These are phyloP conservation scores for Penicillium sp. DNA, from an alignment of 2,329 filamentous ascomycete species.

Conservation along the genomic window DNA sequence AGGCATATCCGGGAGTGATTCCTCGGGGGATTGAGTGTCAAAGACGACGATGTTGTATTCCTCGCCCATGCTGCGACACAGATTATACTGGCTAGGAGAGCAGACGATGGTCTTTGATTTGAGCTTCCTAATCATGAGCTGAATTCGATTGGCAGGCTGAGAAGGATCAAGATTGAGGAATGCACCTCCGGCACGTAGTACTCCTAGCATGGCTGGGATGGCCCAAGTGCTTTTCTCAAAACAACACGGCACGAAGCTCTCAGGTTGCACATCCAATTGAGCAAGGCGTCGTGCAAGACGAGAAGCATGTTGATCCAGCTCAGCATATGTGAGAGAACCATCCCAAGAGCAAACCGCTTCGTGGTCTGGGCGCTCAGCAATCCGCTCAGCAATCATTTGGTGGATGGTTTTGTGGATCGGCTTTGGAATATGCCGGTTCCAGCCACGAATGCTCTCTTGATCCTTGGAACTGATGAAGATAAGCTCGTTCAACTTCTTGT, in stretches of 20 bases:
- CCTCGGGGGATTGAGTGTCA: background rate
- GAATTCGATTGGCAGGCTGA: constrained; percentile 10
- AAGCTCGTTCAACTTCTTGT: constrained; percentile 6
- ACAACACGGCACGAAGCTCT: constrained; percentile 9
- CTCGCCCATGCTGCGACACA: constrained; percentile 2
- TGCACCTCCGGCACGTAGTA: constrained; percentile 12
- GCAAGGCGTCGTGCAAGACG: constrained; percentile 5
- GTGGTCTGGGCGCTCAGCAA: background rate
- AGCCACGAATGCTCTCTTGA: constrained; percentile 7
- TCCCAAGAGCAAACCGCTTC: constrained; percentile 17
- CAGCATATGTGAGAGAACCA: constrained; percentile 12
- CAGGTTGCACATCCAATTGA: constrained; percentile 2
- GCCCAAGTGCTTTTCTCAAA: constrained; percentile 16
- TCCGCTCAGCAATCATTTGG: constrained; percentile 4
- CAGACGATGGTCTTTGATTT: constrained; percentile 10
- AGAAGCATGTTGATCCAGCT: constrained; percentile 12
- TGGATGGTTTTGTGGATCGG: constrained; percentile 8
- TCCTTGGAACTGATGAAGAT: constrained; percentile 12
- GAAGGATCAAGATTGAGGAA: constrained; percentile 15
- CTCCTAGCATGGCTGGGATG: constrained; percentile 9
- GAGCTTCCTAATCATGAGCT: constrained; percentile 10
- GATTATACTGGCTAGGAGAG: constrained; percentile 8
- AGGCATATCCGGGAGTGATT: background rate
- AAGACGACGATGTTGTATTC: constrained; percentile 7
- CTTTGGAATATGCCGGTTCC: constrained; percentile 12